Evolutionary conservation across 345 rosid genomes (phyloP).

Genomic region (Orychophragmus violaceus): DNA sequence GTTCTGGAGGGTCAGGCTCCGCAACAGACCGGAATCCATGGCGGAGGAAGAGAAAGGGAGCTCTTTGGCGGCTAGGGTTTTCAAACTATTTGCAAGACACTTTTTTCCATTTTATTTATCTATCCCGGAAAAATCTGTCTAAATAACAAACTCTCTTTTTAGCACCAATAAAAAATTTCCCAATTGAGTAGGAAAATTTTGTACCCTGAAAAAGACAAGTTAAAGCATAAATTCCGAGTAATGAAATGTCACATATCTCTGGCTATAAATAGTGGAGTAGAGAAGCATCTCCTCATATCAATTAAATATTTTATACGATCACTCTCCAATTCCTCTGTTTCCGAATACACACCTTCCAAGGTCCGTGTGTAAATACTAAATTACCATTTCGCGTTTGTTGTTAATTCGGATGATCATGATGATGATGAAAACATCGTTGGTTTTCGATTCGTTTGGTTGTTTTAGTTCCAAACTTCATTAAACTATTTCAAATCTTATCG

Average conservation of each 20-base stretch:
- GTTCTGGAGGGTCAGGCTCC: too few species aligned
- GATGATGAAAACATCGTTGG: not conserved
- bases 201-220: not conserved
- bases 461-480: not conserved
- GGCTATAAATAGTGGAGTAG: conserved; percentile 19
- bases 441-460: not conserved
- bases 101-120: too few species aligned
- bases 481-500: not conserved
- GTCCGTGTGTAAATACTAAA: not conserved
- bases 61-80: too few species aligned
- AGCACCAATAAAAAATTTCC: not conserved
- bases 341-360: not conserved
- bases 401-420: not conserved
- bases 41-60: too few species aligned
- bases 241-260: not conserved
- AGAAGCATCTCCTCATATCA: conserved; percentile 8
- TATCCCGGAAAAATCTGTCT: too few species aligned
- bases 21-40: too few species aligned
- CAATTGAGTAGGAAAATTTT: not conserved
- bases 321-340: not conserved
- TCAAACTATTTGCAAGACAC: too few species aligned
- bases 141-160: too few species aligned
- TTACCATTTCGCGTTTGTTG: not conserved
- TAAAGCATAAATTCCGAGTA: not conserved
- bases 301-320: conserved; percentile 5